A percentile compares a stretch with the other conserved stretches of the same genome.
Conservation (phyloP, 78 protist species). For the Protostelium mycophagum region DNA sequence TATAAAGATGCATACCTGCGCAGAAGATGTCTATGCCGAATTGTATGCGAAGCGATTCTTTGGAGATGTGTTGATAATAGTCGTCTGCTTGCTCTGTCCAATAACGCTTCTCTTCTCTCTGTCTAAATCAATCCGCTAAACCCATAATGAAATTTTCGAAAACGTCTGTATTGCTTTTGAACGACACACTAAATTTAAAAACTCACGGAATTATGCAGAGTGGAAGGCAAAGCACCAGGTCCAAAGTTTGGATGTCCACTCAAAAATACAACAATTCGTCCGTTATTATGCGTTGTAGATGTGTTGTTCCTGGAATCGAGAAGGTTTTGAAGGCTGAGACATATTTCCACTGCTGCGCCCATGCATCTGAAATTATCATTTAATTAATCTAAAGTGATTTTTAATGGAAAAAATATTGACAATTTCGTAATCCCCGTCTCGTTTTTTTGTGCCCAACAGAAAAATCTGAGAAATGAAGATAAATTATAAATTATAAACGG, state of each 20-base stretch:
- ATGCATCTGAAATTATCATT: not conserved
- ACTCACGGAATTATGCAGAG: not conserved
- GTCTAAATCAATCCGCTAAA: too few relatives aligned
- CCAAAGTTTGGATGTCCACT: not conserved
- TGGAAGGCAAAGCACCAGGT: not conserved
- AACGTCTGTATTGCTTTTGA: not conserved
- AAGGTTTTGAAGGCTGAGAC: not conserved
- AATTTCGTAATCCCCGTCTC: too few relatives aligned
- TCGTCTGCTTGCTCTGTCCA: not conserved
- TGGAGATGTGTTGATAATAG: not conserved
- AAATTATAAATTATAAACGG: too few relatives aligned
- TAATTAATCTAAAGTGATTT: too few relatives aligned
- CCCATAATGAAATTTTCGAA: too few relatives aligned
- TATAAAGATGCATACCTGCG: not conserved
- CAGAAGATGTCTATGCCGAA: not conserved
- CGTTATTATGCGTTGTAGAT: too few relatives aligned
- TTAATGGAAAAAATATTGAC: too few relatives aligned
- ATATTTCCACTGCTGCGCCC: not conserved
- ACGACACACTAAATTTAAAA: not conserved
- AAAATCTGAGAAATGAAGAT: too few relatives aligned
- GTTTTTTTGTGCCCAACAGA: too few relatives aligned
- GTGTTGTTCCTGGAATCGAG: not conserved
- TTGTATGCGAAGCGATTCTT: not conserved
- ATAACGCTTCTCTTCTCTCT: not conserved
- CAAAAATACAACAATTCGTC: not conserved